Evolutionary conservation across 2,329 filamentous ascomycete genomes (phyloP).

Genomic region (Polytolypa hystricis): DNA sequence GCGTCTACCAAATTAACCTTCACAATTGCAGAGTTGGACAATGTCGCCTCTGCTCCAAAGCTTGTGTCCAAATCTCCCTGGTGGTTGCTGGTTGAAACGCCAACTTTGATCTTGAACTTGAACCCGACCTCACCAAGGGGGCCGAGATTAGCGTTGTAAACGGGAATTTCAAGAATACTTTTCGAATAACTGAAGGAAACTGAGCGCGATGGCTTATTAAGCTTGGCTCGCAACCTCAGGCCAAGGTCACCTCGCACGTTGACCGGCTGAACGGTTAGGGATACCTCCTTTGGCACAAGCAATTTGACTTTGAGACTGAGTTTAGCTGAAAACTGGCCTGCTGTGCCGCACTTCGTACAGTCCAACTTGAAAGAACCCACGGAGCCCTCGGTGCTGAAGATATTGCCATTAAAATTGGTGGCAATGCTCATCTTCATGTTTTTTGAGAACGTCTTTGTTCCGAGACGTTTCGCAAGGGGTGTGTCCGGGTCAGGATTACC

Average conservation of each 20-base stretch:
- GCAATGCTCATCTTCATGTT: background rate
- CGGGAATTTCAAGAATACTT: background rate
- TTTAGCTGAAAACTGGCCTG: background rate
- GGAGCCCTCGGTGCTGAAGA: background rate
- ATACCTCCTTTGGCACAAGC: conserved; percentile 3
- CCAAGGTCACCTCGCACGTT: conserved; percentile 5
- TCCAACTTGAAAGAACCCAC: background rate
- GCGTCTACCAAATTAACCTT: conserved; percentile 1
- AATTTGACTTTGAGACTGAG: background rate
- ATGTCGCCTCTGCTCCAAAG: background rate
- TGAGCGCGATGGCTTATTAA: background rate
- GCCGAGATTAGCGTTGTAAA: background rate
- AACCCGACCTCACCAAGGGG: conserved; percentile 2
- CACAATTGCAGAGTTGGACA: background rate
- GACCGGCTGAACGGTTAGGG: conserved; percentile 1
- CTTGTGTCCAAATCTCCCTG: background rate
- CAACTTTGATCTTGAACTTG: conserved; percentile 2
- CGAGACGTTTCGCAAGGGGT: background rate
- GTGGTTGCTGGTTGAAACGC: conserved; percentile 1
- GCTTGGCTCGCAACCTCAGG: background rate
- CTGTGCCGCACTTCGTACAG: conserved; percentile 2
- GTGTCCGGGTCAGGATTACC: background rate
- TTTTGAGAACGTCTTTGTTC: background rate
- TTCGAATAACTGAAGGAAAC: conserved; percentile 1
- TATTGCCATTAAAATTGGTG: conserved; percentile 1